Percentiles rank a stretch among this genome's conserved stretches.
Evolutionary conservation across 768 basidiomycete genomes (phyloP).

Genomic region (Hebeloma cylindrosporum): DNA sequence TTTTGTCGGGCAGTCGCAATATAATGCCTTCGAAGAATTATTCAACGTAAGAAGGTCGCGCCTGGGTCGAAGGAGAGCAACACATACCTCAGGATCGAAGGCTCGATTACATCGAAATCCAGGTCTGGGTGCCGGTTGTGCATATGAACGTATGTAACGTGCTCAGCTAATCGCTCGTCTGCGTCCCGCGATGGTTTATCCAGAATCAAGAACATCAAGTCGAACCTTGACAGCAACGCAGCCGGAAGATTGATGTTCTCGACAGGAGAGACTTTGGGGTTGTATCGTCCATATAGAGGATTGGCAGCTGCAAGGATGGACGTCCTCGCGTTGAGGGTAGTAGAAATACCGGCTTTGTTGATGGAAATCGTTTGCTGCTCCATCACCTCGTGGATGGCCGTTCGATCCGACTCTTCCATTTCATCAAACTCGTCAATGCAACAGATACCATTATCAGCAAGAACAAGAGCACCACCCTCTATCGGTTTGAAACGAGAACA

Average conservation of each 20-base stretch:
- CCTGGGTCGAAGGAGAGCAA: background rate
- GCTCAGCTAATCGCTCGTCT: slow-evolving; percentile 93
- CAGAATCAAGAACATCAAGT: slow-evolving; percentile 92
- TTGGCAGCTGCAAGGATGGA: slow-evolving; percentile 98
- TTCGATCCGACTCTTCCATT: slow-evolving; percentile 98
- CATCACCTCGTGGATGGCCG: slow-evolving; percentile 99
- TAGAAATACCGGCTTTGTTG: slow-evolving; percentile 98
- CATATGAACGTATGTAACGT: slow-evolving; percentile 99
- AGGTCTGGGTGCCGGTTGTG: slow-evolving; percentile 85
- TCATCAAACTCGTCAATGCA: slow-evolving; percentile 99
- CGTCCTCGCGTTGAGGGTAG: slow-evolving; percentile 95
- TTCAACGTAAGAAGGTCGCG: slow-evolving; percentile 9
- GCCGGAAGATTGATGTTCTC: slow-evolving; percentile 99
- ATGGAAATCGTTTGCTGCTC: slow-evolving; percentile 99
- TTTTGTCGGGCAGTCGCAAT: slow-evolving; percentile 88
- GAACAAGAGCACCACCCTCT: slow-evolving; percentile 99
- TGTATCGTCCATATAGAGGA: slow-evolving; percentile 97
- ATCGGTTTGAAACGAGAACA: slow-evolving; percentile 11
- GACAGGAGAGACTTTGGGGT: slow-evolving; percentile 94
- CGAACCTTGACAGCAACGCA: slow-evolving; percentile 93
- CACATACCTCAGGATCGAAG: slow-evolving; percentile 80
- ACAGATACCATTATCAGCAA: slow-evolving; percentile 99
- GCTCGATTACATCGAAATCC: slow-evolving; percentile 81
- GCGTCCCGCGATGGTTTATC: slow-evolving; percentile 95
- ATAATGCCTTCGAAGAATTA: slow-evolving; percentile 66